Evolutionary conservation across 106 monocot species (phyloP).

Genomic region (Narthecium ossifragum): DNA sequence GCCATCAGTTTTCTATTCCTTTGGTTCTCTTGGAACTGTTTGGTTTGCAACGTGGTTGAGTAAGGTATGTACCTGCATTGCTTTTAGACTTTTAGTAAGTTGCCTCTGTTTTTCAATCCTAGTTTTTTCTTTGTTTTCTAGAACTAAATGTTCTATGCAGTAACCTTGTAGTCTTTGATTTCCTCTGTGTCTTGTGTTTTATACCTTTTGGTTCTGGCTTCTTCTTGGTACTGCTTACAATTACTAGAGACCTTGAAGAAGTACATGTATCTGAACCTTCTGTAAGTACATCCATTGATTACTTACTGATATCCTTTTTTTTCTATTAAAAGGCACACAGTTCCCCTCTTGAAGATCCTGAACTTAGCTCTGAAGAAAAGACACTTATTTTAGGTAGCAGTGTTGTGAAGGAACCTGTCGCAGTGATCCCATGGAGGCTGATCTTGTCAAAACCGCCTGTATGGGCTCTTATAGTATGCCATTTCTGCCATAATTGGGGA

Average conservation of each 20-base stretch:
- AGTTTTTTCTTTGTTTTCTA: background rate
- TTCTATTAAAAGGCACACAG: slow-evolving; percentile 59
- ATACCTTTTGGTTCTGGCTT: background rate
- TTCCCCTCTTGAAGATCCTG: slow-evolving; percentile 84
- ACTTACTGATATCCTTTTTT: background rate
- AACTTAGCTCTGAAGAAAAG: slow-evolving; percentile 45
- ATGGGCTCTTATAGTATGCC: slow-evolving; percentile 83
- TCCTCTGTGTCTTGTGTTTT: background rate
- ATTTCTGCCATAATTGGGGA: slow-evolving; percentile 96
- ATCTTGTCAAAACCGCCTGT: slow-evolving; percentile 86
- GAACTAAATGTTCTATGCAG: too few species aligned
- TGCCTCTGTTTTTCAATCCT: background rate
- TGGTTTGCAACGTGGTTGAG: slow-evolving; percentile 70
- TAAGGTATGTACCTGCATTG: slow-evolving; percentile 34
- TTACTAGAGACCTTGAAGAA: too few species aligned
- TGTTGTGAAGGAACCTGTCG: slow-evolving; percentile 51
- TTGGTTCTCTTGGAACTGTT: slow-evolving; percentile 78
- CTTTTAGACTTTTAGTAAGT: background rate
- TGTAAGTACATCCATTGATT: background rate
- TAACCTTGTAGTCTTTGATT: background rate
- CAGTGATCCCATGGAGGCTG: slow-evolving; percentile 64
- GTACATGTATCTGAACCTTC: too few species aligned
- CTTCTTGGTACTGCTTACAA: too few species aligned
- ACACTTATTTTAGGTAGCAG: slow-evolving; percentile 42
- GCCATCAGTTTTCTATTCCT: slow-evolving; percentile 88